Base-by-base conservation (phyloP, 345 rosid genomes). In the Turnera subulata region DNA sequence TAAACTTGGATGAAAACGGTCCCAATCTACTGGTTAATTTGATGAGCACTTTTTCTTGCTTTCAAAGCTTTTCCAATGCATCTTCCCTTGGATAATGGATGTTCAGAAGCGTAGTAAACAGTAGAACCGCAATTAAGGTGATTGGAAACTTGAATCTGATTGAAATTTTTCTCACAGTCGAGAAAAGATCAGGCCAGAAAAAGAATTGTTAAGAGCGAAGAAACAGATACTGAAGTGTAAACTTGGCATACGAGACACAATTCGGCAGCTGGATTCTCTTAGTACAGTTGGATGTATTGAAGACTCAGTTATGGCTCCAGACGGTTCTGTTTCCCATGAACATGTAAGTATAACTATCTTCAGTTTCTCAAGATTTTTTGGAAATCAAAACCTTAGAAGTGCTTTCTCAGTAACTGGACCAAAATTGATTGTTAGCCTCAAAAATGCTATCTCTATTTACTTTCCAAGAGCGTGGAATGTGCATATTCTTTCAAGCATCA, bases 261-360 rank as follows among this genome's bases (percentile, higher is more conserved):
- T 94, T 73, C 81, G 53, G 61, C 89, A 82, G 77, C 72, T 94
- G 66, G 97, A 90, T 75, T 60, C 70, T 49, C 90, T 94, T 57
- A 88, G 97, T 69, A 78, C 84, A 3, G 89, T 80, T 29, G 96
- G 99, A 56, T 69, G 90, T 18, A 94, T 94, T 37, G 95, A 85
- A 67, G 91, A 78, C 63, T 72, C 89, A 16, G 88, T 76, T 55
- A 90, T 90, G 59, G 96, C 96, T 67, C 79, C 95, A 21, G 97
- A 94, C 81, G 99, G 99, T 47, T 88, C 96, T 60, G 84, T 90
- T 65, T 80, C 89, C 70, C 96, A 90, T 76, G 97, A 90, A 76
- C 84, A 88, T 75, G 99, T 94, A 81, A 79, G 49, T 40, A 25
- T 37, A 39, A 53, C 23, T 22, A 29, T 20, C 38, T 45, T 45